Conservation (phyloP, 2,329 filamentous ascomycete species). For the Fusarium palustre region DNA sequence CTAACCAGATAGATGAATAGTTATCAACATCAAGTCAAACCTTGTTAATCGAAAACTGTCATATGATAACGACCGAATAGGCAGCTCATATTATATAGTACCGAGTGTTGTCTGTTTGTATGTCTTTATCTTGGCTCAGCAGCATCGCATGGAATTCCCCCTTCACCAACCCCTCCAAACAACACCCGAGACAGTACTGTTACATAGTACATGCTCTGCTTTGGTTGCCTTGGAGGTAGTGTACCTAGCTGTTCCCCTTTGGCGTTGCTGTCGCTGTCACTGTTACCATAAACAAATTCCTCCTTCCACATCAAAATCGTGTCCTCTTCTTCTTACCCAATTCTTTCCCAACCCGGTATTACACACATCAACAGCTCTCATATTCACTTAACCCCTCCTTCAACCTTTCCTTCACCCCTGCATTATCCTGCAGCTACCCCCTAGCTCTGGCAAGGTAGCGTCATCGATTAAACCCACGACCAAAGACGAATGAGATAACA, state of each 20-base stretch:
- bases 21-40: neutral
- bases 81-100: neutral
- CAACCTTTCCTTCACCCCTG: constrained; percentile 20
- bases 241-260: constrained; percentile 3
- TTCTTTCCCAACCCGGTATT: neutral
- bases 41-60: neutral
- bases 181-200: constrained; percentile 29
- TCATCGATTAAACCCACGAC: constrained; percentile 38
- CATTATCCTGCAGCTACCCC: constrained; percentile 26
- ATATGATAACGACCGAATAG: constrained; percentile 1
- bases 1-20: neutral
- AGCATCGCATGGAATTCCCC: constrained; percentile 2
- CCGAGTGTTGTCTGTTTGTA: neutral
- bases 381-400: constrained; percentile 5
- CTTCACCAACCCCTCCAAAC: constrained; percentile 27
- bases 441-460: constrained; percentile 32
- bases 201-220: neutral
- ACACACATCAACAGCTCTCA: neutral
- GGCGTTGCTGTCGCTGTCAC: neutral
- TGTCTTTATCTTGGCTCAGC: neutral
- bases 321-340: neutral
- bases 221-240: neutral
- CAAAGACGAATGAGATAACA: constrained; percentile 16
- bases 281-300: constrained; percentile 20
- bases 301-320: neutral